phyloP scores from a whole-genome alignment of 1,284 basidiomycete species.

The Cystobasidium slooffiae region DNA sequence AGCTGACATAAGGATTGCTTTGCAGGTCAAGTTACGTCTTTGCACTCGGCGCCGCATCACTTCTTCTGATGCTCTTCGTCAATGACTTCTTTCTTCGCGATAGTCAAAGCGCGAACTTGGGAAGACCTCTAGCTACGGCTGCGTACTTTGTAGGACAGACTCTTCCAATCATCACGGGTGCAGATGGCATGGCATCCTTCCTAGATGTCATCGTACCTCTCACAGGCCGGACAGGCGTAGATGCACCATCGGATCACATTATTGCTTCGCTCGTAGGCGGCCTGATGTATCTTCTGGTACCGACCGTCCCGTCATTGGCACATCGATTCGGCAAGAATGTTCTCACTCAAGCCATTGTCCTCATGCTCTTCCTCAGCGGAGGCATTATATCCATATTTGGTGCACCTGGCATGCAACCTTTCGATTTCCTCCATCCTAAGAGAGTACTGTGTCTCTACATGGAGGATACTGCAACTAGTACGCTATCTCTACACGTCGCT shows the following conservation, averaged over 20 bases:
- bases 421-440: conserved; percentile 65
- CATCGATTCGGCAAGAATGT: conserved; percentile 58
- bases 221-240: conserved; percentile 63
- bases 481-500: conserved; percentile 76
- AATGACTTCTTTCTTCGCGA: conserved; percentile 62
- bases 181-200: conserved; percentile 71
- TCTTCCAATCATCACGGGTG: conserved; percentile 69
- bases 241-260: conserved; percentile 84
- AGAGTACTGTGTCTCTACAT: conserved; percentile 81
- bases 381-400: conserved; percentile 67
- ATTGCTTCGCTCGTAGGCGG: conserved; percentile 66
- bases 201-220: conserved; percentile 91
- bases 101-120: conserved; percentile 8
- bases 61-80: conserved; percentile 60
- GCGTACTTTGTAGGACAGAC: conserved; percentile 69
- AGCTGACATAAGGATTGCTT: conserved; percentile 48
- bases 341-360: conserved; percentile 17
- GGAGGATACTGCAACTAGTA: conserved; percentile 72
- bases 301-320: conserved; percentile 47
- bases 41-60: conserved; percentile 43
- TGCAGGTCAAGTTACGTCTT: conserved; percentile 59
- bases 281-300: conserved; percentile 45
- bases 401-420: conserved; percentile 56
- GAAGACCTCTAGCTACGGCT: conserved; percentile 53
- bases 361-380: conserved; percentile 65